Conservation (phyloP, 2,329 filamentous ascomycete species). For the Camillea tinctor region DNA sequence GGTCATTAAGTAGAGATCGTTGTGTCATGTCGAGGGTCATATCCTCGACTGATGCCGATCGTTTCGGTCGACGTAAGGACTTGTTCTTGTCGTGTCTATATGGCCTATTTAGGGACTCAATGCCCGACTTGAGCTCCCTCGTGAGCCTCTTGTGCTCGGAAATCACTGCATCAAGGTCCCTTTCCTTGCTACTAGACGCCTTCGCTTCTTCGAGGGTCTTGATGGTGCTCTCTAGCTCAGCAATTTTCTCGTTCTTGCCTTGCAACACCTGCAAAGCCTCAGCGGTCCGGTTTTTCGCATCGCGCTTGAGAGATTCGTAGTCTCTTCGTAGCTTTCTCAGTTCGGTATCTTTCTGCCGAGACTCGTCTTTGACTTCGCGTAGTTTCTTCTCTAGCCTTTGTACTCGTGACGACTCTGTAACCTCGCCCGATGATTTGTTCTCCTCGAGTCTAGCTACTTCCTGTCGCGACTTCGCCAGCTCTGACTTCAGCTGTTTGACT, state of each 20-base stretch:
- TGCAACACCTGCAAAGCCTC: conserved; percentile 56
- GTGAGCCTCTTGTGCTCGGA: conserved; percentile 21
- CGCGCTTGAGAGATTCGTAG: conserved; percentile 53
- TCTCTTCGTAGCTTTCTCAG: conserved; percentile 49
- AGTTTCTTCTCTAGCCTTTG: conserved; percentile 43
- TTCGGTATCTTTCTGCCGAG: conserved; percentile 47
- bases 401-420: conserved; percentile 31
- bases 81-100: conserved; percentile 20
- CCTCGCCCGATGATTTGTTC: conserved; percentile 32
- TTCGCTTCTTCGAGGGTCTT: conserved; percentile 40
- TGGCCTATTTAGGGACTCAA: conserved; percentile 25
- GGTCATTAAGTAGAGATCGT: conserved; percentile 21
- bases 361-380: conserved; percentile 43
- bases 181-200: conserved; percentile 8
- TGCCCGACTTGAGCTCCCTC: conserved; percentile 25
- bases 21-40: conserved; percentile 28
- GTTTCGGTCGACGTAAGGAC: conserved; percentile 12
- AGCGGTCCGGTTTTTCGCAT: conserved; percentile 51
- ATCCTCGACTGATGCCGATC: conserved; percentile 28
- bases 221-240: conserved; percentile 54
- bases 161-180: conserved; percentile 13
- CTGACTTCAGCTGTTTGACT: conserved; percentile 49
- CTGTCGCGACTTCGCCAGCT: conserved; percentile 49
- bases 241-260: conserved; percentile 56
- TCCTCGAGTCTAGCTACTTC: conserved; percentile 38